A percentile compares a stretch with the other conserved stretches of the same genome.
These are phyloP conservation scores for Hypoxylon lienhwacheense DNA, from an alignment of 495 filamentous ascomycete genomes.

Conservation along the genomic window DNA sequence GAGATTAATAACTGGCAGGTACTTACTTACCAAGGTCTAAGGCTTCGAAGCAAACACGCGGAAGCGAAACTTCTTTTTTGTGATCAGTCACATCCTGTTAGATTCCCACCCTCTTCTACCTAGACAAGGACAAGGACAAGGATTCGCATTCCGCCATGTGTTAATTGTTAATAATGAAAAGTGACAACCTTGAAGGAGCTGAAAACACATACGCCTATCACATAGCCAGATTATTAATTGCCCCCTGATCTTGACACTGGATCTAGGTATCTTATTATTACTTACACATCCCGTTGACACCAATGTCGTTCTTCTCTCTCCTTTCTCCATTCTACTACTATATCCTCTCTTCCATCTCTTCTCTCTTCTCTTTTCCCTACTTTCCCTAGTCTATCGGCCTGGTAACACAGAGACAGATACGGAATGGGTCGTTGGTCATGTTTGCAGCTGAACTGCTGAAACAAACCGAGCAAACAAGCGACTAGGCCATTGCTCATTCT, in stretches of 20 bases:
- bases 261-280: not conserved
- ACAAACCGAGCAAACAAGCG: slow-evolving; percentile 28
- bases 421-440: slow-evolving; percentile 19
- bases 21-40: too few species aligned
- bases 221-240: slow-evolving; percentile 3
- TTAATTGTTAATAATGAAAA: too few species aligned
- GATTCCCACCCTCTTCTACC: slow-evolving; percentile 24
- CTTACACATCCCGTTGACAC: too few species aligned
- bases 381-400: slow-evolving; percentile 5
- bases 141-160: slow-evolving; percentile 4
- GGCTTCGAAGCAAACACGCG: slow-evolving; percentile 27
- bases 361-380: not conserved
- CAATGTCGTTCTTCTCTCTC: too few species aligned
- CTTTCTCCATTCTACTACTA: too few species aligned
- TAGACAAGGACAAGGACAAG: slow-evolving; percentile 27
- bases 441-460: slow-evolving; percentile 32
- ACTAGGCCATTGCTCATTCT: slow-evolving; percentile 23
- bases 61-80: slow-evolving; percentile 20
- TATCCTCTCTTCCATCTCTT: not conserved
- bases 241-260: slow-evolving; percentile 2
- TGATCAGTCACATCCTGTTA: slow-evolving; percentile 30
- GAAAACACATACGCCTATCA: too few species aligned
- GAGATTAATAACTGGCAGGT: too few species aligned
- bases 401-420: slow-evolving; percentile 24
- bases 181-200: too few species aligned